Base-by-base conservation (phyloP, 2,329 filamentous ascomycete genomes). In the Ophiostoma quercus region DNA sequence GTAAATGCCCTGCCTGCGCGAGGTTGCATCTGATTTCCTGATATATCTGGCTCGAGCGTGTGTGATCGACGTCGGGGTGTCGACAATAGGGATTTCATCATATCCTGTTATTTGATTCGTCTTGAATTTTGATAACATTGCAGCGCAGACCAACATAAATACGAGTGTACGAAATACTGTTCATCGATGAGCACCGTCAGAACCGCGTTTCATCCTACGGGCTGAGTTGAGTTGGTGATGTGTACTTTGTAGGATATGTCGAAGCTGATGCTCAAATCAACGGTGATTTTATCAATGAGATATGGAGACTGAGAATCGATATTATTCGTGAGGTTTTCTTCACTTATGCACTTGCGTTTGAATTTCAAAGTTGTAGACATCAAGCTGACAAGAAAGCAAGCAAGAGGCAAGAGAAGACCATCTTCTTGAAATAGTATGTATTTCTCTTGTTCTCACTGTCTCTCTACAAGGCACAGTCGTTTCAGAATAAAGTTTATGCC, bases 401-500 rank as follows among this genome's bases (percentile, higher is more conserved):
- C 14, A 47, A 47, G 16, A 47, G 16, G 43, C 43, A 47, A 43
- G 41, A 43, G 5, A 43, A 39, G 37, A 39, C 37, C 8, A 39
- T 29, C 25, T 29, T 29, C 25, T 1, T 29, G 2, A 29, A 29
- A 29, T 29, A 29, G 1, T 1, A 2, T 29, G 25, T 29, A 29
- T 1, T 29, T 29, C 25, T 1, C 25, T 29, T 29, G 1, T 29
- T 1, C 25, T 1, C 25, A 34, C 34, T 34, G 32, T 34, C 32
- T 34, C 8, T 34, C 34, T 34, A 34, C 34, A 34, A 34, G 34
- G 2, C 25, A 29, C 25, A 34, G 2, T 29, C n/a, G 57, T 62
- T 62, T 62, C 57, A 62, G 25, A 62, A 62, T 62, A 62, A 62
- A 62, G 25, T 32, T 62, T 62, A 16, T 19, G 57, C 57, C 57